Base-by-base conservation (phyloP, 2,329 filamentous ascomycete genomes). In the Microascus cirrosus region DNA sequence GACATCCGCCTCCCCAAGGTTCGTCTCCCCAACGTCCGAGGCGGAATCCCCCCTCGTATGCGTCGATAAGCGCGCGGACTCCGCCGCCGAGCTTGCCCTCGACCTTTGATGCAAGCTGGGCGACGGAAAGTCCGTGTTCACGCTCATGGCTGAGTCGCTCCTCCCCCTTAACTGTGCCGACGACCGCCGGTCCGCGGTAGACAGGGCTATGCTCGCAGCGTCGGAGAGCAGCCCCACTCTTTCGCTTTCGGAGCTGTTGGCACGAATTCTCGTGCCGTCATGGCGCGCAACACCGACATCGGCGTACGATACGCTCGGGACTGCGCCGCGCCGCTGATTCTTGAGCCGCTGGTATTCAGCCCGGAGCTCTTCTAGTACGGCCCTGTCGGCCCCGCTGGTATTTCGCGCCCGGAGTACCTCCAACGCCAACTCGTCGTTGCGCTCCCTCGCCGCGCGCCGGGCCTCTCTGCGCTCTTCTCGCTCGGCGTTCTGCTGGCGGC, bases 301-400 rank as follows among this genome's bases (percentile, higher is more conserved):
- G 11, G 81, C 86, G 64, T 94, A 94, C 51, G 84, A 84, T 20
- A 94, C 89, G 58, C 84, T 86, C 52, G 86, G 89, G 3, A 90
- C 84, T 18, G 86, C 79, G 28, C 86, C 78, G 59, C 87, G 53
- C 20, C 88, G 78, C 60, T 77, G 76, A 15, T 79, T 77, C 65
- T 81, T 82, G 51, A 83, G 73, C 11, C 79, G 75, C 11, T 79
- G 76, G 61, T 84, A 80, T 36, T 78, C 73, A n/a, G 71, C 69
- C 20, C 83, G 77, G 39, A 84, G 71, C 13, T 83, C 82, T 34
- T 85, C 80, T 22, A 50, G 45, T 51, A 89, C 77, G 13, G 77
- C 76, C 18, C 79, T 79, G 61, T 79, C 71, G 24, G 73, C 68
- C 60, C 69, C 70, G 2, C 73, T 72, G 1, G 70, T 76, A 12